Percentiles rank a stretch among this genome's conserved stretches.
These are phyloP conservation scores for Zymoseptoria crescenta DNA, from an alignment of 2,329 filamentous ascomycete genomes.

Conservation along the genomic window DNA sequence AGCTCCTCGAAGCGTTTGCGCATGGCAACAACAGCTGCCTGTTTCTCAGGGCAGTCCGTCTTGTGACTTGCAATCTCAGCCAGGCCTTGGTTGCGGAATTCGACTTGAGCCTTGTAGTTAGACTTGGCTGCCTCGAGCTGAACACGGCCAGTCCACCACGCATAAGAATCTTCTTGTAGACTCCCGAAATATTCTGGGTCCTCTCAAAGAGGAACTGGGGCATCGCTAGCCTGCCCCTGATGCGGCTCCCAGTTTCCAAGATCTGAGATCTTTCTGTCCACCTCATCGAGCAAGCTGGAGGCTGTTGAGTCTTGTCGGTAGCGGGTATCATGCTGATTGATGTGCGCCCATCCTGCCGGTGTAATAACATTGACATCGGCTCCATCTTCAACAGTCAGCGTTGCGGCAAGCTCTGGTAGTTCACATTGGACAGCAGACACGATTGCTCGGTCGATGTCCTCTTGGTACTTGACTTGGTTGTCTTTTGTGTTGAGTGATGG, in stretches of 20 bases:
- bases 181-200: slow-evolving; percentile 45
- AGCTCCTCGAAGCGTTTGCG: slow-evolving; percentile 49
- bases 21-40: slow-evolving; percentile 45
- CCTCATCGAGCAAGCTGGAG: slow-evolving; percentile 52
- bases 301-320: slow-evolving; percentile 25
- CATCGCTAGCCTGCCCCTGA: slow-evolving; percentile 21
- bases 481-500: slow-evolving; percentile 34
- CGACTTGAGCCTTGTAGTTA: slow-evolving; percentile 28
- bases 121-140: slow-evolving; percentile 34
- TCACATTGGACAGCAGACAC: slow-evolving; percentile 51
- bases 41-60: slow-evolving; percentile 45
- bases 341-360: slow-evolving; percentile 23
- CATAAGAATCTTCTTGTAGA: slow-evolving; percentile 51
- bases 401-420: slow-evolving; percentile 45
- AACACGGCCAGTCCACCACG: slow-evolving; percentile 46
- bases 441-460: slow-evolving; percentile 55
- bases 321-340: slow-evolving; percentile 20
- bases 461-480: slow-evolving; percentile 44
- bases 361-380: slow-evolving; percentile 58
- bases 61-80: too few relatives aligned
- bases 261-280: slow-evolving; percentile 48
- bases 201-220: slow-evolving; percentile 32
- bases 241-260: slow-evolving; percentile 40
- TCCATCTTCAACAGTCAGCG: slow-evolving; percentile 50
- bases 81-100: slow-evolving; percentile 14